phyloP scores from a whole-genome alignment of 2,329 filamentous ascomycete species.

The Calonectria multiphialidica region DNA sequence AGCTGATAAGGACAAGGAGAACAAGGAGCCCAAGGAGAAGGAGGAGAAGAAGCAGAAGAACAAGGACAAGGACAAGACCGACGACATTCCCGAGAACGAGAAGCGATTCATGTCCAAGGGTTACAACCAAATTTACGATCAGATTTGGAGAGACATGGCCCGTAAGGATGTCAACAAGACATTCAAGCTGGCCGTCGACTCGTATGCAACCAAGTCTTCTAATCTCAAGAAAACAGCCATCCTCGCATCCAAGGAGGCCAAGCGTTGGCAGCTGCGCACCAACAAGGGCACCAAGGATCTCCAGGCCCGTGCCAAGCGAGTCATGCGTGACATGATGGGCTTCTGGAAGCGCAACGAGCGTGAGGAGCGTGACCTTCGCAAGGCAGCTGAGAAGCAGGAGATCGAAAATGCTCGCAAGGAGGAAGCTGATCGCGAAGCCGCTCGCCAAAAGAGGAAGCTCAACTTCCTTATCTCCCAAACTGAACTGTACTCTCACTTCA shows the following conservation, averaged over 20 bases:
- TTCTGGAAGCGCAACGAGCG: conserved; percentile 99
- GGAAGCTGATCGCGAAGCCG: conserved; percentile 96
- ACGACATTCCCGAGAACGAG: conserved; percentile 66
- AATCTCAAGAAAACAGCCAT: conserved; percentile 98
- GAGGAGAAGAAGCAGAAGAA: conserved; percentile 52
- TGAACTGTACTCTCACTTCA: conserved; percentile 98
- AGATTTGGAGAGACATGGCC: conserved; percentile 95
- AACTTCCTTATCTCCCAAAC: conserved; percentile 99
- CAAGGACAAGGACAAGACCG: conserved; percentile 65
- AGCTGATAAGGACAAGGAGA: conserved; percentile 58
- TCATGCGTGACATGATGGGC: conserved; percentile 99
- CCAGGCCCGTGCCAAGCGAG: conserved; percentile 94
- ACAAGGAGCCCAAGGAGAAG: conserved; percentile 65
- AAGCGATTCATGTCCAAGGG: conserved; percentile 87
- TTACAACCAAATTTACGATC: conserved; percentile 96
- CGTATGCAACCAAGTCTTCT: conserved; percentile 88
- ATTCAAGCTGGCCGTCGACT: conserved; percentile 87
- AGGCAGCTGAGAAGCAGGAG: conserved; percentile 94
- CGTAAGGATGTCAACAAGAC: conserved; percentile 95
- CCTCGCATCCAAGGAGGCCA: conserved; percentile 95
- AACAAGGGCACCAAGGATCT: conserved; percentile 99
- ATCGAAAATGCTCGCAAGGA: conserved; percentile 96
- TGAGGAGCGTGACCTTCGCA: conserved; percentile 93
- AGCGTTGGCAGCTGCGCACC: conserved; percentile 95
- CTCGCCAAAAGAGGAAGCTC: conserved; percentile 97